These are phyloP conservation scores for Petrea volubilis DNA, from an alignment of 257 asterid genomes.

Conservation along the genomic window DNA sequence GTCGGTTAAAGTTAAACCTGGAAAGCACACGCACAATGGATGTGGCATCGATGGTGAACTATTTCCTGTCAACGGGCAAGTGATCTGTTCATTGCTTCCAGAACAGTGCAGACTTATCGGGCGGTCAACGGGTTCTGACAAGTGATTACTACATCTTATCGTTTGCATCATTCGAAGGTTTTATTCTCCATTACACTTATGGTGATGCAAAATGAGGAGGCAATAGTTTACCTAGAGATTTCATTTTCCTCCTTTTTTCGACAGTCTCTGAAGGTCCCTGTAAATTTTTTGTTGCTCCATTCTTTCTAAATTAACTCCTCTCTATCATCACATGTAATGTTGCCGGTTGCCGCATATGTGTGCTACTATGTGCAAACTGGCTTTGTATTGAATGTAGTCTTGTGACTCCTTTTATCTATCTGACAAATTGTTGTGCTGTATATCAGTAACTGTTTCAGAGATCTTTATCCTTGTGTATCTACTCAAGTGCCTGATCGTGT, in stretches of 20 bases:
- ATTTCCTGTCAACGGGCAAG: slow-evolving; percentile 82
- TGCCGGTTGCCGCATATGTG: slow-evolving; percentile 20
- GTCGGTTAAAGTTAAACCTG: slow-evolving; percentile 87
- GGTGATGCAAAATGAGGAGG: slow-evolving; percentile 14
- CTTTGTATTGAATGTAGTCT: slow-evolving; percentile 33
- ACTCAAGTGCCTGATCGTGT: slow-evolving; percentile 1
- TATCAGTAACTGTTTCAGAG: slow-evolving; percentile 17
- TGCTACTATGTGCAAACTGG: slow-evolving; percentile 24
- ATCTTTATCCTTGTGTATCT: not conserved
- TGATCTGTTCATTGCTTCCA: slow-evolving; percentile 78
- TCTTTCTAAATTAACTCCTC: slow-evolving; percentile 32
- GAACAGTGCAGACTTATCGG: slow-evolving; percentile 98
- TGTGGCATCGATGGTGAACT: slow-evolving; percentile 98
- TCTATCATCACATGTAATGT: slow-evolving; percentile 6
- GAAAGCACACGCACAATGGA: slow-evolving; percentile 78
- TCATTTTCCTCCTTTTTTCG: not conserved
- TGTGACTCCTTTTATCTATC: not conserved
- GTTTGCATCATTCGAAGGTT: not conserved
- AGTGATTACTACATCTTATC: slow-evolving; percentile 36
- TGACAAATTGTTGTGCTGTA: slow-evolving; percentile 20
- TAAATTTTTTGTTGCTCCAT: slow-evolving; percentile 34
- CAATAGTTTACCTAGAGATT: not conserved
- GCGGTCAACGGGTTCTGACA: slow-evolving; percentile 46
- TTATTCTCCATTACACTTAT: not conserved
- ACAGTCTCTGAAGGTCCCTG: slow-evolving; percentile 23